Evolutionary conservation across 177 flowering plant genomes (phyloP).

Genomic region (Vitis hybrid): DNA sequence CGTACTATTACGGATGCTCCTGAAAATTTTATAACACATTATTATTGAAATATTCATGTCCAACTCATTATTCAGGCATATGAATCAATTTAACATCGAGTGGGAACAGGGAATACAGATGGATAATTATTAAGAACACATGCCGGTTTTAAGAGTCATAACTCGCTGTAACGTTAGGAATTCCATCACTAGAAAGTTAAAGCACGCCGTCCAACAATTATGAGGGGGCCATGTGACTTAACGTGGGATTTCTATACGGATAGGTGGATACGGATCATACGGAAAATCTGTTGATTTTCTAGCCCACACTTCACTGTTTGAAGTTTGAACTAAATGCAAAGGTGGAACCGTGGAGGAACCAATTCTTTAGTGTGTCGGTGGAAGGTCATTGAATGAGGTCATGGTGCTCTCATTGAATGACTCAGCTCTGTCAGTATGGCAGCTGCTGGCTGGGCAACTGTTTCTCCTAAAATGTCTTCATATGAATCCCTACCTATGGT

Average conservation of each 20-base stretch:
- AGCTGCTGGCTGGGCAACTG: neutral
- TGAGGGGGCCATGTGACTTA: conserved; percentile 12
- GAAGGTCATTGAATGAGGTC: conserved; percentile 13
- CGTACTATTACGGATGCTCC: conserved; percentile 72
- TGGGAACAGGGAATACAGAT: too few relatives aligned
- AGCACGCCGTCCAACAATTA: neutral
- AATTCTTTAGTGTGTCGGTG: conserved; percentile 23
- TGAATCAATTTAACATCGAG: neutral
- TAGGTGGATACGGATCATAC: conserved; percentile 16
- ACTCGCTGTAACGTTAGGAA: too few relatives aligned
- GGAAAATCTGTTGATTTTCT: conserved; percentile 8
- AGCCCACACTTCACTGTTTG: neutral
- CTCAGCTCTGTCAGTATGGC: conserved; percentile 7
- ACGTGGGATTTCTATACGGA: neutral
- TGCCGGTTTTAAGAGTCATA: too few relatives aligned
- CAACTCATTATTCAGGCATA: neutral
- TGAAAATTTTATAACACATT: conserved; percentile 12
- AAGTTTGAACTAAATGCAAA: conserved; percentile 17
- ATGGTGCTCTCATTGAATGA: conserved; percentile 5
- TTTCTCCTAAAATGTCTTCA: neutral
- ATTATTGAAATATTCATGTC: too few relatives aligned
- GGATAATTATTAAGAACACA: neutral
- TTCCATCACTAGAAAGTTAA: neutral
- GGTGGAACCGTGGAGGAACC: neutral
- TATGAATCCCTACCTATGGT: conserved; percentile 6